These are phyloP conservation scores for Fusarium redolens DNA, from an alignment of 2,329 filamentous ascomycete species.

Conservation along the genomic window DNA sequence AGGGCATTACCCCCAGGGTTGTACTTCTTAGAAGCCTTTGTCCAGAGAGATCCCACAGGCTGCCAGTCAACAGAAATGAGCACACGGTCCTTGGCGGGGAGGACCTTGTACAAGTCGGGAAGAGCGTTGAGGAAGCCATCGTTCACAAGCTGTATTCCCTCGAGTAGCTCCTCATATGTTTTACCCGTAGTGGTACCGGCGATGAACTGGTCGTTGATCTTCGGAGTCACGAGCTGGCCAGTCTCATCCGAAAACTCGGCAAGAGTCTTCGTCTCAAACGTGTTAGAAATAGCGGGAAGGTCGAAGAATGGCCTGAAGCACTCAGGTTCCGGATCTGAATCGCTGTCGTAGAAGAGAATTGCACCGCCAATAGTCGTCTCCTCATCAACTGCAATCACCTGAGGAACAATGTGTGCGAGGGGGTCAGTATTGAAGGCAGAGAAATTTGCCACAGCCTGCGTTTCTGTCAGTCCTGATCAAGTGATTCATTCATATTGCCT, in stretches of 20 bases:
- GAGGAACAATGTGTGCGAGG: constrained; percentile 29
- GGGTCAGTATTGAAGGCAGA: constrained; percentile 29
- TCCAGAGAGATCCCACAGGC: constrained; percentile 21
- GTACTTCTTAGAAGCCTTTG: constrained; percentile 7
- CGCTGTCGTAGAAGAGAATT: constrained; percentile 34
- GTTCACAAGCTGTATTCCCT: constrained; percentile 11
- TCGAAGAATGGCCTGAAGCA: constrained; percentile 31
- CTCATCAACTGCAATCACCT: constrained; percentile 24
- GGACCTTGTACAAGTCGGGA: constrained; percentile 3
- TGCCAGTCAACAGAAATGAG: constrained; percentile 32
- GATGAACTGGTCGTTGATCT: constrained; percentile 34
- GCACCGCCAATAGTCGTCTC: constrained; percentile 20
- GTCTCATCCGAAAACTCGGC: constrained; percentile 21
- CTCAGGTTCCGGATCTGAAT: constrained; percentile 14
- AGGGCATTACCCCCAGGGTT: constrained; percentile 21
- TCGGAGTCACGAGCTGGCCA: constrained; percentile 16
- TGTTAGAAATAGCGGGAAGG: constrained; percentile 16
- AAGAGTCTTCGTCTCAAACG: constrained; percentile 19
- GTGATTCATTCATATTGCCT: accelerated
- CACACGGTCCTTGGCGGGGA: constrained; percentile 16
- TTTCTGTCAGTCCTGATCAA: neutral
- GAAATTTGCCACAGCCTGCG: constrained; percentile 26
- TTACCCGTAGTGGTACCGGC: constrained; percentile 20
- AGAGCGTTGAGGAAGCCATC: constrained; percentile 20
- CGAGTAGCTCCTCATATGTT: constrained; percentile 17